Base-by-base conservation (phyloP, 225 moss, liverwort and hornwort species). In the Rhytidiadelphus loreus region DNA sequence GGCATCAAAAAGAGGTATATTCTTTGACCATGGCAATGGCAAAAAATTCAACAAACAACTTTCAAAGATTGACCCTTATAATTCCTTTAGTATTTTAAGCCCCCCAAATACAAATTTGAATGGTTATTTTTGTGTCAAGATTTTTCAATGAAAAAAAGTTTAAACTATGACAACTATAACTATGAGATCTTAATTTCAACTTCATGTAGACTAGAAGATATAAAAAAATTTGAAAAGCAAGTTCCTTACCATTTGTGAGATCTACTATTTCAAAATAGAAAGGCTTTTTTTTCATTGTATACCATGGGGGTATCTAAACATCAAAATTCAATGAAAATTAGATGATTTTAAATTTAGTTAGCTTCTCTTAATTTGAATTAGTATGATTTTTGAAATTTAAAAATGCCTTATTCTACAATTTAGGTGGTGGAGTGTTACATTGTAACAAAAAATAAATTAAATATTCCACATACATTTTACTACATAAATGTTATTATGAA, bases 391-490 rank as follows among this genome's bases (percentile, higher is more conserved):
- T n/a, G n/a, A n/a, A n/a, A 30, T 74, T 46, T 0, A 12, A 50
- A 50, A 74, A 13, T 50, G 11, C 1, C 19, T 7, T 19, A 30
- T 12, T 73, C 19, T 30, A 48, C 12, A 74, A 48, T 74, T 4
- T 5, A 20, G 20, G 20, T 0, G 0, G 0, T 32, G 8, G 18
- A 50, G 1, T 44, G 2, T 13, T 32, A 12, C 5, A 21, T 12
- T 13, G 6, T 50, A 50, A 12, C 2, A 2, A 50, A 2, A 32
- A 50, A 26, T 48, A 50, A 1, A 74, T 12, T 3, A 32, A 20
- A 32, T 75, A 50, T 5, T 33, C 7, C 0, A 50, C 3, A 8
- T 33, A 33, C 21, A 75, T 75, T 48, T 74, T 32, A 48, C 2
- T 20, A 19, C 4, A 48, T 48, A 20, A 30, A 74, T 3, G 2